Evolutionary conservation across 2,329 filamentous ascomycete genomes (phyloP).

Genomic region (Hortaea sp.): DNA sequence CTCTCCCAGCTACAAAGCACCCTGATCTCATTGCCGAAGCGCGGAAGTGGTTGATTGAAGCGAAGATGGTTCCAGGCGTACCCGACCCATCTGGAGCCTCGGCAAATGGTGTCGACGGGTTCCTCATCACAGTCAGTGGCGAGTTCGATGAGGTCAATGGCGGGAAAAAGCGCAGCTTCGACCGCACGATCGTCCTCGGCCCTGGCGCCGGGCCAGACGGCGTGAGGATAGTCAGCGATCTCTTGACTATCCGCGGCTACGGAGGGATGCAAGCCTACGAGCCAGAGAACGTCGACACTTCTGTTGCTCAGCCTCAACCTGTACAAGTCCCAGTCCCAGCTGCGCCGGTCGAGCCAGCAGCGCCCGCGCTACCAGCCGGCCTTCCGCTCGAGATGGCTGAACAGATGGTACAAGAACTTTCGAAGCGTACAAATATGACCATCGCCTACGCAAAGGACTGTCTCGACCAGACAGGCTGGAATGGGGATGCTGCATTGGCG

Average conservation of each 20-base stretch:
- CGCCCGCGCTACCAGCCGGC: slow-evolving; percentile 16
- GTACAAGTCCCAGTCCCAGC: slow-evolving; percentile 21
- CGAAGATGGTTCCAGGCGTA: slow-evolving; percentile 61
- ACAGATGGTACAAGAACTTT: slow-evolving; percentile 61
- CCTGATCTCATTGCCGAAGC: slow-evolving; percentile 57
- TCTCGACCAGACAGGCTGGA: slow-evolving; percentile 68
- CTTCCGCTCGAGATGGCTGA: slow-evolving; percentile 22
- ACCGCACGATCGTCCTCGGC: slow-evolving; percentile 68
- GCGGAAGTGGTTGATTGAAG: slow-evolving; percentile 73
- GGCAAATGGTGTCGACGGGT: slow-evolving; percentile 59
- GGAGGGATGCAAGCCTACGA: slow-evolving; percentile 45
- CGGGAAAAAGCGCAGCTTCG: slow-evolving; percentile 61
- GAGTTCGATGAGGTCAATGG: slow-evolving; percentile 69
- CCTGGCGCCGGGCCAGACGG: slow-evolving; percentile 54
- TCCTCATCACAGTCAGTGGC: slow-evolving; percentile 70
- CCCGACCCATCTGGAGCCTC: slow-evolving; percentile 58
- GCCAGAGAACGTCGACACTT: slow-evolving; percentile 25
- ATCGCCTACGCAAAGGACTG: slow-evolving; percentile 71
- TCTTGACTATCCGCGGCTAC: slow-evolving; percentile 63
- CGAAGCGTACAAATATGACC: slow-evolving; percentile 70
- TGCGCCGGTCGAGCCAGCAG: slow-evolving; percentile 6
- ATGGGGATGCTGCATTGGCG: slow-evolving; percentile 62
- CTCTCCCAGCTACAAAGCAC: slow-evolving; percentile 63
- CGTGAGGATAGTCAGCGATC: slow-evolving; percentile 70
- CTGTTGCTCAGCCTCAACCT: slow-evolving; percentile 17